Evolutionary conservation across 1,284 basidiomycete species (phyloP), one percentile per base, ranked within the genome.

Genomic region (Ceratobasidium sp.): DNA sequence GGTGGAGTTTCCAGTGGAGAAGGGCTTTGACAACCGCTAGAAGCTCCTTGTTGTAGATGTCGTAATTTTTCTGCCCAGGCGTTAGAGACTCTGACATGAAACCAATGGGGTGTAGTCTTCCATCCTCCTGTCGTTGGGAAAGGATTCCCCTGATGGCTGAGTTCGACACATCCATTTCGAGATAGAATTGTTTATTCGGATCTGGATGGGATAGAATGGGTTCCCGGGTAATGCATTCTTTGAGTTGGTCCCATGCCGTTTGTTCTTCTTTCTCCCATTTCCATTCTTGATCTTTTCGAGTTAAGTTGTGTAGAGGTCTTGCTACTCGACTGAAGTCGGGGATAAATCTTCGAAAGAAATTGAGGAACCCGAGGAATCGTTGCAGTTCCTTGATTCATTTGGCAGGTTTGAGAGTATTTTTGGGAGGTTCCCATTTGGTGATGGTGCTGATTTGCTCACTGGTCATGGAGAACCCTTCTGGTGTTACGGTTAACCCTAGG

Each of bases 1-100:
- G 68, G 57, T 74, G 77, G 21, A 73, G 70, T 2, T 73, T 54
- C 74, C 75, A 78, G 23, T 70, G 41, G 11, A 70, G 41, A 46
- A 71, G 53, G 3, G 70, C 9, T 7, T 56, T n/a, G 29, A 69
- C 54, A 41, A 70, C 68, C 7, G 69, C 74, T 1, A 76, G 70
- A 3, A 79, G 53, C 64, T 79, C 77, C 70, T 78, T 76, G 71
- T 79, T 75, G 62, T 77, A 73, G 25, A 76, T 74, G 8, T 70
- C 69, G 70, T 77, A 80, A 70, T 79, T 80, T 1, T 71, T 62
- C 58, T 80, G 74, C 1, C 78, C 73, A 0, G 73, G 58, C 14
- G 25, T 23, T 25, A 70, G 47, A 21, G 41, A 33, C 14, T 19
- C 9, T 1, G 50, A 70, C 49, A 66, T 53, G 29, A 46, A 66